Percentiles rank a stretch among this genome's conserved stretches.
Evolutionary conservation across 352 stramenopile species (phyloP).

Genomic region (Globisporangium takayamanum): DNA sequence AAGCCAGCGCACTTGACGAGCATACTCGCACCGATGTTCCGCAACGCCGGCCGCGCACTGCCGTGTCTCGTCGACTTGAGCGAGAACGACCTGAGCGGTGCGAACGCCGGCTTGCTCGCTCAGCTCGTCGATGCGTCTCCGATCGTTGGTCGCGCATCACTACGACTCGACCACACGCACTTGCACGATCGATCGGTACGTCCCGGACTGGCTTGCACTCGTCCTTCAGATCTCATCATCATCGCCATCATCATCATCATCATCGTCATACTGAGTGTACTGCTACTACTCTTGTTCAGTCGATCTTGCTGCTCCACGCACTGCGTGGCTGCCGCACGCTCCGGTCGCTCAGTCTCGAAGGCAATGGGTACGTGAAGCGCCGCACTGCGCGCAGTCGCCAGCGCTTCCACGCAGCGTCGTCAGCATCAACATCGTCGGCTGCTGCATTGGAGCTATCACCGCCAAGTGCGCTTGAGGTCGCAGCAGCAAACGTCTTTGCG

Average conservation of each 20-base stretch:
- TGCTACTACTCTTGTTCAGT: constrained; percentile 18
- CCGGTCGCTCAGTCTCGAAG: constrained; percentile 57
- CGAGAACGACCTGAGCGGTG: constrained; percentile 62
- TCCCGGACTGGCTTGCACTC: not conserved
- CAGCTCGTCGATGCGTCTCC: constrained; percentile 43
- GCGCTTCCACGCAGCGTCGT: constrained; percentile 9
- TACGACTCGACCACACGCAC: constrained; percentile 48
- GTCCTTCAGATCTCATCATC: not conserved
- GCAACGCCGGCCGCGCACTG: constrained; percentile 35
- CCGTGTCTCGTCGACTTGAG: constrained; percentile 58
- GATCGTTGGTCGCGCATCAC: constrained; percentile 25
- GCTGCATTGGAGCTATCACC: not conserved
- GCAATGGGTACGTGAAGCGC: constrained; percentile 50
- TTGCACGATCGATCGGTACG: constrained; percentile 57
- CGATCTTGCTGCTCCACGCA: constrained; percentile 49
- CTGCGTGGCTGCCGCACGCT: constrained; percentile 46
- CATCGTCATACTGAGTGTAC: not conserved
- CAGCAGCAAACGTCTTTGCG: constrained; percentile 33
- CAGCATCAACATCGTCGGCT: not conserved
- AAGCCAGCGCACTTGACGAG: constrained; percentile 40
- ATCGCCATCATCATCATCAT: not conserved
- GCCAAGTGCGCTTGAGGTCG: constrained; percentile 28
- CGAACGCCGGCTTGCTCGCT: constrained; percentile 38
- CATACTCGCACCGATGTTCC: constrained; percentile 62
- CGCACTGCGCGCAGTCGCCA: constrained; percentile 15